These are phyloP conservation scores for Draba incana DNA, from an alignment of 345 rosid species.

Conservation along the genomic window DNA sequence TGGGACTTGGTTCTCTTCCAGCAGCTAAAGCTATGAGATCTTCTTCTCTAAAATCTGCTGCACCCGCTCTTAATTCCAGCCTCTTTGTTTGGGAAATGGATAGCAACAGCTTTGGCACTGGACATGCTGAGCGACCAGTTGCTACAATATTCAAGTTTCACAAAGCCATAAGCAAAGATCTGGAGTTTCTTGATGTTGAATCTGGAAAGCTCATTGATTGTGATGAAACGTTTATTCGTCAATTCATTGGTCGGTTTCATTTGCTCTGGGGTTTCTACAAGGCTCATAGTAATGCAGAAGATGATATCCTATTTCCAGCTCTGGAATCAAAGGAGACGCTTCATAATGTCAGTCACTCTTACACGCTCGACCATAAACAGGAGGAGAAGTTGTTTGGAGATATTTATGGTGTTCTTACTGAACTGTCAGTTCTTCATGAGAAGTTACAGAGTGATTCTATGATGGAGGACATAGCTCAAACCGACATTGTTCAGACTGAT, in stretches of 20 bases:
- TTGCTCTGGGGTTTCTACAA: slow-evolving; percentile 89
- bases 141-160: slow-evolving; percentile 92
- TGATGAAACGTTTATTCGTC: slow-evolving; percentile 69
- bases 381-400: slow-evolving; percentile 91
- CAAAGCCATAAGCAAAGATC: slow-evolving; percentile 87
- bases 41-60: slow-evolving; percentile 62
- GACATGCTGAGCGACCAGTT: slow-evolving; percentile 66
- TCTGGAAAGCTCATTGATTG: slow-evolving; percentile 80
- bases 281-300: slow-evolving; percentile 97
- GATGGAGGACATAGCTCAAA: slow-evolving; percentile 41
- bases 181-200: slow-evolving; percentile 86
- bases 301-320: slow-evolving; percentile 94
- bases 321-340: slow-evolving; percentile 91
- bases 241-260: slow-evolving; percentile 80
- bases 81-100: slow-evolving; percentile 87
- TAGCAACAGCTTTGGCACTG: slow-evolving; percentile 50
- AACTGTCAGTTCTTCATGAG: slow-evolving; percentile 67
- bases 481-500: slow-evolving; percentile 35
- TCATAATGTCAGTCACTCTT: slow-evolving; percentile 93
- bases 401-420: slow-evolving; percentile 67
- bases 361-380: slow-evolving; percentile 86
- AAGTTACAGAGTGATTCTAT: slow-evolving; percentile 43
- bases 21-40: slow-evolving; percentile 75
- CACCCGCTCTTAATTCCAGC: slow-evolving; percentile 83
- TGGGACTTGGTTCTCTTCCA: slow-evolving; percentile 71